Base-by-base conservation (phyloP, 1,139 yeast species). In the Sugiyamaella grinbergsii region DNA sequence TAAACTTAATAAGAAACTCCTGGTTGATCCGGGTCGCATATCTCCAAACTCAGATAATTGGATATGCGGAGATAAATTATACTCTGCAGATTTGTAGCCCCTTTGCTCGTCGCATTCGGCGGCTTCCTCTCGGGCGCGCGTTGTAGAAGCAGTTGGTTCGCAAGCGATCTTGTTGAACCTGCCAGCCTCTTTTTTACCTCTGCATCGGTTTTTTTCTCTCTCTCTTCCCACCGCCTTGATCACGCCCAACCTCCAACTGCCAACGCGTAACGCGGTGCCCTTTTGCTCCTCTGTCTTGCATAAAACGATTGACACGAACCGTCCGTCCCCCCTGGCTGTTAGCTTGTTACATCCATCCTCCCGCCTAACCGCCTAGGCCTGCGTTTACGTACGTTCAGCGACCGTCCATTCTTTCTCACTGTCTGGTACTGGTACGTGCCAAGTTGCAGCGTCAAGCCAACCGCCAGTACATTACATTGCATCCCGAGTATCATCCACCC, bases 401-500 rank as follows among this genome's bases (percentile, higher is more conserved):
- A n/a, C n/a, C n/a, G n/a, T n/a, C 13, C 20, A 7, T 32, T 34
- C 11, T 19, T 15, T 34, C 10, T 18, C 24, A 19, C 39, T 22
- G 6, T 5, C 11, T 6, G n/a, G 24, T 16, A 16, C 39, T 19
- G 23, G 19, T 34, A 34, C 39, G 18, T 10, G 20, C 37, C 18
- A 32, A 32, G 20, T 32, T 22, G 18, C 22, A 32, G 15, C 37
- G 37, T 11, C 37, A 22, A 15, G 39, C 39, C 39, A 34, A 34
- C 39, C 15, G 19, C 39, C 16, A 18, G 39, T 34, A 34, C 39
- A 34, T 34, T 18, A 34, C 39, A 34, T 34, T 34, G 39, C 39
- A 34, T 19, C 39, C 39, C 39, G 26, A 34, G 39, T 24, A 34
- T 18, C n/a, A n/a, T n/a, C n/a, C n/a, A n/a, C n/a, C n/a, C 39